Percentiles rank a stretch among this genome's conserved stretches.
phyloP scores from a whole-genome alignment of 1,284 basidiomycete genomes.

The Cryptococcus deneoformans region DNA sequence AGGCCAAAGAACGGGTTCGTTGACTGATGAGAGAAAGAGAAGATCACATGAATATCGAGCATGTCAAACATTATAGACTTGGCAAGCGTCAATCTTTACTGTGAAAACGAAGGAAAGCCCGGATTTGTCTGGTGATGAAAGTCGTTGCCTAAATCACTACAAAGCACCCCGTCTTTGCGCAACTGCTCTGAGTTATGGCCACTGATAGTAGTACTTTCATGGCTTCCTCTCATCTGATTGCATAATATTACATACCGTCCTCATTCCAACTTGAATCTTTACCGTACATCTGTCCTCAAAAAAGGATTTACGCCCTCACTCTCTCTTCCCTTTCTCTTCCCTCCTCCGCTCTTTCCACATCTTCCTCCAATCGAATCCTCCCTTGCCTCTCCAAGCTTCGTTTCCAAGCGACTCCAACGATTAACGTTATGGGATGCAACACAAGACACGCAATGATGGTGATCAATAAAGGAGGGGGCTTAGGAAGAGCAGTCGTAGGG shows the following conservation, averaged over 20 bases:
- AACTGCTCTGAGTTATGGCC: too few species aligned
- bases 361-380: constrained; percentile 49
- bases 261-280: neutral
- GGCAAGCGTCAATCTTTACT: too few species aligned
- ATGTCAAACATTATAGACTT: too few species aligned
- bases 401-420: constrained; percentile 37
- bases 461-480: constrained; percentile 42
- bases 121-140: too few species aligned
- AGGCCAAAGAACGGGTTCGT: too few species aligned
- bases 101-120: too few species aligned
- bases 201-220: neutral
- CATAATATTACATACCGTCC: neutral
- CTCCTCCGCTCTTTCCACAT: constrained; percentile 43
- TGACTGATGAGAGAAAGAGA: too few species aligned
- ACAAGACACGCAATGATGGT: constrained; percentile 45
- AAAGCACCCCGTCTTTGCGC: too few species aligned
- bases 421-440: constrained; percentile 43
- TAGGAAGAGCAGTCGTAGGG: constrained; percentile 33
- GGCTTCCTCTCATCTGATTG: neutral
- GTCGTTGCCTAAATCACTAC: too few species aligned
- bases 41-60: too few species aligned
- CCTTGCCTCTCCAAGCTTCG: constrained; percentile 45
- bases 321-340: constrained; percentile 18
- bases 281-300: neutral
- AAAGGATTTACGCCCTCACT: neutral